Evolutionary conservation across 108 stramenopile genomes (phyloP), one percentile per base, ranked within the genome.

Genomic region (Nitzschia palea): DNA sequence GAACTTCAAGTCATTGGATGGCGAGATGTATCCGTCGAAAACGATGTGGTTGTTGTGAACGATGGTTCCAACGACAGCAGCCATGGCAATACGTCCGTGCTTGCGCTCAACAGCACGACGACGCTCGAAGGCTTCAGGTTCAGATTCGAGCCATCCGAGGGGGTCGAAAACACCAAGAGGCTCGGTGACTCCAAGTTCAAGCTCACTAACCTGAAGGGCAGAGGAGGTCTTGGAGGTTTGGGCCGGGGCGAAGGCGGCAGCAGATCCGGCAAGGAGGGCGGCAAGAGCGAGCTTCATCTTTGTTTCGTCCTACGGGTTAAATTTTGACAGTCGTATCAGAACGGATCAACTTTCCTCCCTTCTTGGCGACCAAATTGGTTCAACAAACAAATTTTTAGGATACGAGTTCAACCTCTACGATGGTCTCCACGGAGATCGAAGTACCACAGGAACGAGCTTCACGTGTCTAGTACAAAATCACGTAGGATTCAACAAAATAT

Each of bases 81-180:
- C 81, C 88, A 89, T 89, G 70, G 85, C 85, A 53, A 89, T 80
- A 44, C 88, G 81, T 40, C 85, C 85, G 67, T 89, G 88, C 68
- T 89, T 90, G 70, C 84, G 73, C 60, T 89, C 76, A 67, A 77
- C 79, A 43, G 57, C 56, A 44, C 82, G 65, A 28, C 76, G 72
- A 50, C 78, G 79, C 37, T 81, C 71, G 67, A 81, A 81, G 30
- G 55, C 77, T 35, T 74, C 82, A 34, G 73, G 70, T 33, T 83
- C 74, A 31, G 70, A 68, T 32, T 79, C 82, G 61, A 76, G 67
- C 64, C 72, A 37, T 77, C 92, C 68, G 28, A 94, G 82, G 55
- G 92, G 92, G 76, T 95, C 93, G 80, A 85, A 92, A 78, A 89
- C 89, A 50, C 91, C 93, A 62, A 95, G 83, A 26, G 95, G 95